Evolutionary conservation across 2,329 filamentous ascomycete species (phyloP), one percentile per base, ranked within the genome.

Genomic region (Colletotrichum echinochloae): DNA sequence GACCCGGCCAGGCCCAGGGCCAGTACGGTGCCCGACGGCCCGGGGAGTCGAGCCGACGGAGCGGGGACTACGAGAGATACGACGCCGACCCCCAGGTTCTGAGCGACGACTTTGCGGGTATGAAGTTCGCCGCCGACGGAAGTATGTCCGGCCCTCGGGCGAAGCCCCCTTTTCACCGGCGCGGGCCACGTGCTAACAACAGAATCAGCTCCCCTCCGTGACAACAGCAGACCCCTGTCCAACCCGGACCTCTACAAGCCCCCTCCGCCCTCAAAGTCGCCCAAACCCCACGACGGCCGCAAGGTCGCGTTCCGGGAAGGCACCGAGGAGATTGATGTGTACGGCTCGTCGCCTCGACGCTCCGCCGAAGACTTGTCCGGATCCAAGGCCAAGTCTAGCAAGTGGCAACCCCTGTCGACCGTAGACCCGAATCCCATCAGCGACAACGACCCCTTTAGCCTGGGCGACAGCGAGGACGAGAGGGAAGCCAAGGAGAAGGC

Each of bases 381-480:
- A 30, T 79, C 84, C n/a, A 84, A 86, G 57, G 82, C 83, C 74
- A 96, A 94, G 83, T 82, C 89, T 55, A 98, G 95, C 87, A 99
- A 99, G 84, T 99, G 96, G 96, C 95, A 99, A 81, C 95, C 96
- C 12, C 84, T 99, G 75, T 94, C 95, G 16, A 88, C 91, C 0
- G 90, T 98, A 18, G 93, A 94, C 73, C 97, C 60, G 94, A 75
- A 67, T 48, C 74, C 74, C 26, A 74, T 75, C 60, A 72, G 62
- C 23, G 94, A 98, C 75, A 95, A 97, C 76, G 96, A 99, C 78
- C 96, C 96, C 0, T 99, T 99, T 83, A 98, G 94, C 77, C 87
- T 99, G 18, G 96, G 96, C 6, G 95, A 98, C 76, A 97, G 94
- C 77, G 95, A 98, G 75, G 95, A 97, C 74, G 96, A 99, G 81